Conservation (phyloP, 2,329 filamentous ascomycete genomes). For the Corynespora cassiicola region DNA sequence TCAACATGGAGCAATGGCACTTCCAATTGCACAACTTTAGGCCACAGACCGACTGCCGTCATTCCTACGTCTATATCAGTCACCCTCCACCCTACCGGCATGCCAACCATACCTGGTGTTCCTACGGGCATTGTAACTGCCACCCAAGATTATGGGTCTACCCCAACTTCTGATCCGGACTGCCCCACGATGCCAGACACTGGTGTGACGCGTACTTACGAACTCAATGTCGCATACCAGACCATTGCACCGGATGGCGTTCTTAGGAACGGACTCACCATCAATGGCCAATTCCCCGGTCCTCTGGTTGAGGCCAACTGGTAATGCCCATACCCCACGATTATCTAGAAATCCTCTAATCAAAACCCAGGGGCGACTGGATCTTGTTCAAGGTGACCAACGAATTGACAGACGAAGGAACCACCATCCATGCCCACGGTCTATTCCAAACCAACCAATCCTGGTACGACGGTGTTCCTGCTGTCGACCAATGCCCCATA, state of each 20-base stretch:
- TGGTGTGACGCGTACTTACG: conserved; percentile 37
- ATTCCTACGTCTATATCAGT: too few species aligned
- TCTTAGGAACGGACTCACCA: conserved; percentile 28
- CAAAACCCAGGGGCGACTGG: conserved; percentile 31
- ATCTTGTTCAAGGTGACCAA: conserved; percentile 36
- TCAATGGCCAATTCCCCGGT: conserved; percentile 42
- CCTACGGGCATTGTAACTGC: too few species aligned
- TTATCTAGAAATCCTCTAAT: conserved; percentile 4
- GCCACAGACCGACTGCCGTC: too few species aligned
- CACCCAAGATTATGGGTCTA: too few species aligned
- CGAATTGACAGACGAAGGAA: conserved; percentile 40
- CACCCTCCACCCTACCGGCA: too few species aligned
- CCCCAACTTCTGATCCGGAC: conserved; percentile 13
- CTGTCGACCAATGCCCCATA: conserved; percentile 43
- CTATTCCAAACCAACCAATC: conserved; percentile 39
- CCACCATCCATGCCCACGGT: conserved; percentile 43
- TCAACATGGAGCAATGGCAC: too few species aligned
- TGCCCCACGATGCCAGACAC: conserved; percentile 39
- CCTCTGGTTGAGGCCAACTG: conserved; percentile 40
- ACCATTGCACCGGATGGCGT: conserved; percentile 39
- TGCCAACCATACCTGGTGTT: too few species aligned
- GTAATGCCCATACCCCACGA: conserved; percentile 4
- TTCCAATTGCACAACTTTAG: too few species aligned
- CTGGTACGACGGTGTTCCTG: conserved; percentile 46
- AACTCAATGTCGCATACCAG: conserved; percentile 32